A percentile compares a stretch with the other conserved stretches of the same genome.
Evolutionary conservation across 2,329 filamentous ascomycete genomes (phyloP).

Genomic region (Exophiala calicioides): DNA sequence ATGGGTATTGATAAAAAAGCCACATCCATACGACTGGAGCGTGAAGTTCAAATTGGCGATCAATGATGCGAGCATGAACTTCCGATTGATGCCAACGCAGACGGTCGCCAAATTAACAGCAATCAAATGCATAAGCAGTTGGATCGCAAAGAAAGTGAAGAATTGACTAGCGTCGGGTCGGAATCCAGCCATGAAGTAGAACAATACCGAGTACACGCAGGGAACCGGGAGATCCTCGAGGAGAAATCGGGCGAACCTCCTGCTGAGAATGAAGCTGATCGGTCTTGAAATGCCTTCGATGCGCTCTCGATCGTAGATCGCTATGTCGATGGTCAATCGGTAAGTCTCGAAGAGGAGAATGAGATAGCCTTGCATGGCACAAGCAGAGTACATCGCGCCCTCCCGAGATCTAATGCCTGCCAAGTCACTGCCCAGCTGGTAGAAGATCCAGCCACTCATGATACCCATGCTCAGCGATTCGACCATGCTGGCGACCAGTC

Average conservation of each 20-base stretch:
- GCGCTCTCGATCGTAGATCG: conserved; percentile 73
- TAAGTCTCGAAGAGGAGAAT: conserved; percentile 76
- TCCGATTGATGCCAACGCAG: conserved; percentile 64
- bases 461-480: conserved; percentile 72
- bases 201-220: conserved; percentile 68
- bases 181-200: conserved; percentile 78
- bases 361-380: conserved; percentile 73
- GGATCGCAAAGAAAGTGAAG: conserved; percentile 70
- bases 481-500: conserved; percentile 68
- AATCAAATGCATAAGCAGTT: conserved; percentile 71
- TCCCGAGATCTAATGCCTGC: conserved; percentile 72
- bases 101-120: conserved; percentile 70
- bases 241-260: conserved; percentile 66
- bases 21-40: conserved; percentile 71
- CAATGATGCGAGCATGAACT: conserved; percentile 70
- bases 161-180: conserved; percentile 64
- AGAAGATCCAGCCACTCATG: conserved; percentile 73
- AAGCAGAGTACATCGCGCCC: conserved; percentile 70
- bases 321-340: conserved; percentile 72
- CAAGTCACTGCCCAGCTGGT: conserved; percentile 63
- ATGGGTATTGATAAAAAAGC: conserved; percentile 73
- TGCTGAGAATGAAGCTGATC: conserved; percentile 68
- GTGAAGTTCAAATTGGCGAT: conserved; percentile 74
- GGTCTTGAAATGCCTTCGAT: conserved; percentile 72
- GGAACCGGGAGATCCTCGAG: conserved; percentile 74